Conservation (phyloP, 768 basidiomycete genomes). For the Boletales sp. region DNA sequence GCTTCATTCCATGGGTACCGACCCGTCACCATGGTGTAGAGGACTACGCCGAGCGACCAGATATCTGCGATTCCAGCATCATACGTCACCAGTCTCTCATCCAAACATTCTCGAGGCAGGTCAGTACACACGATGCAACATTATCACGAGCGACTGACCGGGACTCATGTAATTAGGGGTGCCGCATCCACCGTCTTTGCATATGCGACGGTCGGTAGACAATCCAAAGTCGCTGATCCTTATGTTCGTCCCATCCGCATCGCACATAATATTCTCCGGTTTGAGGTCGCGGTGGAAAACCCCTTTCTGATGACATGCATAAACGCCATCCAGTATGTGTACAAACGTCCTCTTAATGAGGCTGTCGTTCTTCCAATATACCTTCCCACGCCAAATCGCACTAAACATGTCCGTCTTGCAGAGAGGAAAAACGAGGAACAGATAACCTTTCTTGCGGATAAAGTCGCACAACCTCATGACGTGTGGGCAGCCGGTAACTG, state of each 20-base stretch:
- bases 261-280: slow-evolving; percentile 77
- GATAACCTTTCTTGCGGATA: slow-evolving; percentile 51
- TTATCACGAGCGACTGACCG: slow-evolving; percentile 40
- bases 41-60: slow-evolving; percentile 72
- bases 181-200: slow-evolving; percentile 54
- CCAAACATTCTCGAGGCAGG: slow-evolving; percentile 50
- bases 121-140: slow-evolving; percentile 6
- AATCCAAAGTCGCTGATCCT: slow-evolving; percentile 79
- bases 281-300: slow-evolving; percentile 87
- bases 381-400: slow-evolving; percentile 44
- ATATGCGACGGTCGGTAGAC: slow-evolving; percentile 42
- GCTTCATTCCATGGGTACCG: slow-evolving; percentile 17
- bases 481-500: slow-evolving; percentile 43
- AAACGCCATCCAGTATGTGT: slow-evolving; percentile 75
- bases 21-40: slow-evolving; percentile 78
- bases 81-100: slow-evolving; percentile 30
- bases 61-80: slow-evolving; percentile 42
- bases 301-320: slow-evolving; percentile 64
- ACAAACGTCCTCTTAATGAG: slow-evolving; percentile 67
- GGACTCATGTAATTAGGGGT: slow-evolving; percentile 68
- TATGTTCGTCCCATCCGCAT: slow-evolving; percentile 47
- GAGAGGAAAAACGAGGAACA: slow-evolving; percentile 67
- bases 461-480: slow-evolving; percentile 65
- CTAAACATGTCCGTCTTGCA: slow-evolving; percentile 64
- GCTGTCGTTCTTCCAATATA: slow-evolving; percentile 54